A percentile compares a stretch with the other conserved stretches of the same genome.
These are phyloP conservation scores for Malus fusca DNA, from an alignment of 306 rosid species.

Conservation along the genomic window DNA sequence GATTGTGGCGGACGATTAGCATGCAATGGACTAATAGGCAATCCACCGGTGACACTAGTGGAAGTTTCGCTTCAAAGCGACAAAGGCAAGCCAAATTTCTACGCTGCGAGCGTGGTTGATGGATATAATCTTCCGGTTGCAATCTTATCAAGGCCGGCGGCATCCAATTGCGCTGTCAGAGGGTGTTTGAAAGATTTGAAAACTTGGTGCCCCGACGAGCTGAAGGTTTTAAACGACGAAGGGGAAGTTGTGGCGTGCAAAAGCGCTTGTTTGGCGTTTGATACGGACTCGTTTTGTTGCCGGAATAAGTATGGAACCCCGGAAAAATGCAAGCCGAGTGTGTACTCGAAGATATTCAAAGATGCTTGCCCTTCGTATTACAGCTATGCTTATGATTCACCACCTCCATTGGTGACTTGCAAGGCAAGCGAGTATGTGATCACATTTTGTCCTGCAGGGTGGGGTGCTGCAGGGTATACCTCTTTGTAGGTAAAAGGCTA, in stretches of 20 bases:
- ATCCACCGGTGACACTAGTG: conserved; percentile 73
- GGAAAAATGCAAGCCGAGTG: conserved; percentile 51
- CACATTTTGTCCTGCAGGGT: conserved; percentile 67
- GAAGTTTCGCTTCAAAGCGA: conserved; percentile 57
- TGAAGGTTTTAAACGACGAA: conserved; percentile 32
- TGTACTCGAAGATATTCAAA: conserved; percentile 75
- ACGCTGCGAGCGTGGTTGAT: conserved; percentile 79
- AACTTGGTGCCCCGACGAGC: conserved; percentile 49
- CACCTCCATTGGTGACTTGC: conserved; percentile 61
- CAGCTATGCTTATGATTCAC: conserved; percentile 71
- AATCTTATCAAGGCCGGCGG: conserved; percentile 19
- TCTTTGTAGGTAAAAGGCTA: conserved; percentile 10
- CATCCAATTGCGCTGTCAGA: conserved; percentile 38
- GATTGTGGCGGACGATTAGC: conserved; percentile 75
- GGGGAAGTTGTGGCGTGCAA: conserved; percentile 74
- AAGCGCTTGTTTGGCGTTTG: conserved; percentile 81
- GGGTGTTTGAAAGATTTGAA: conserved; percentile 62
- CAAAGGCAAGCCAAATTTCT: conserved; percentile 46
- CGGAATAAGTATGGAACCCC: conserved; percentile 58
- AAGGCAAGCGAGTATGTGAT: conserved; percentile 38
- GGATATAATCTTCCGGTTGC: conserved; percentile 72
- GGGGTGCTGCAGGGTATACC: conserved; percentile 32
- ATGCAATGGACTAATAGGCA: conserved; percentile 76
- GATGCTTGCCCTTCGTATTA: conserved; percentile 66
- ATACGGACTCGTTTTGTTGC: conserved; percentile 62